Base-by-base conservation (phyloP, 768 basidiomycete species). In the Amanita exitialis region DNA sequence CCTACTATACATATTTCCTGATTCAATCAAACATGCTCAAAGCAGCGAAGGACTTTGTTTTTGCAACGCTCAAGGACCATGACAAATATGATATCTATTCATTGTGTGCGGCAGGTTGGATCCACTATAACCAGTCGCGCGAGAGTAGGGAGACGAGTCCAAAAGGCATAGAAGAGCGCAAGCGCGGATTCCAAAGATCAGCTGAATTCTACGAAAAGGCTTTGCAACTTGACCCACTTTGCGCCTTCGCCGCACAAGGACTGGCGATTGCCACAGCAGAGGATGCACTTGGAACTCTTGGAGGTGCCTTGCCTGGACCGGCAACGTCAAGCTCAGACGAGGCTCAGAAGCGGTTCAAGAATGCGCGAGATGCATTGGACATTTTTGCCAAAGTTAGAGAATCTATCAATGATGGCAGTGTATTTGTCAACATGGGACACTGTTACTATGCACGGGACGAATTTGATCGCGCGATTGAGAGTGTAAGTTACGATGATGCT, bases 131-230 rank as follows among this genome's bases (percentile, higher is more conserved):
- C 51, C 82, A 90, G 57, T 84, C 90, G 3, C 79, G 95, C 21
- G 96, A 98, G 64, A 84, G 72, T 57, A 78, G 86, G 46, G 90
- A 90, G 47, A 70, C 71, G 2, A 75, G 70, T 15, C 65, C 73
- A 20, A 74, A 75, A 56, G 76, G 72, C 34, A 61, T 76, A 30
- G 79, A 86, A 21, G 91, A 94, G 50, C 82, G 92, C 25, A 76
- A 79, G 53, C 78, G 79, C 35, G 79, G 82, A 13, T 97, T 90
- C 69, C 76, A 81, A 51, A 75, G 91, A 8, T 78, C 86, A 3
- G 90, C 90, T 1, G 93, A 96, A 64, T 90, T 90, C 56, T 98
- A 89, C 61, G 90, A 94, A 62, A 92, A 91, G 63, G 95, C 94
- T 0, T 67, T 99, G 30, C 78, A 80, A 44, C 59, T 91, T 4